Evolutionary conservation across 2,329 filamentous ascomycete species (phyloP).

Genomic region (Didymella glomerata): DNA sequence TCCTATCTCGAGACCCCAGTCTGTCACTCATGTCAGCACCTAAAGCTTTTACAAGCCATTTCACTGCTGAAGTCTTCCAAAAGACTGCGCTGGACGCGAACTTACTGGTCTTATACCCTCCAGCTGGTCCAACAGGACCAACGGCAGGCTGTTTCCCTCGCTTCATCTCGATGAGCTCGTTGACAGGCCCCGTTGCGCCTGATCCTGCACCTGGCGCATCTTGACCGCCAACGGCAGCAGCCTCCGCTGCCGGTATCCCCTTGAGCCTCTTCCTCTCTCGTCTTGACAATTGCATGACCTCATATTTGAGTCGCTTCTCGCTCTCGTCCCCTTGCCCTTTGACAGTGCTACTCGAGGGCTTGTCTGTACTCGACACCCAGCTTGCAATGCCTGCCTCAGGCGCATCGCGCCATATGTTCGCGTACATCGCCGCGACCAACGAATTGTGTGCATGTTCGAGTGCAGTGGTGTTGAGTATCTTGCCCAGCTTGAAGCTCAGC

Average conservation of each 20-base stretch:
- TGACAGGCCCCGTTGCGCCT: conserved; percentile 31
- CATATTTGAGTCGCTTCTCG: conserved; percentile 69
- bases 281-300: conserved; percentile 69
- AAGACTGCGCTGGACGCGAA: no score
- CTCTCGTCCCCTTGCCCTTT: conserved; percentile 68
- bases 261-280: conserved; percentile 68
- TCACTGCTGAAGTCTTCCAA: no score
- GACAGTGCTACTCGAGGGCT: conserved; percentile 74
- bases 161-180: conserved; percentile 51
- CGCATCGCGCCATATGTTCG: conserved; percentile 66
- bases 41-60: no score
- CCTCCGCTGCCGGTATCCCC: conserved; percentile 57
- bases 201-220: conserved; percentile 12
- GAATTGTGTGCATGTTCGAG: conserved; percentile 69
- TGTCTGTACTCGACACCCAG: conserved; percentile 76
- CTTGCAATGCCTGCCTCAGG: conserved; percentile 69
- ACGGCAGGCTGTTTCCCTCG: conserved; percentile 64
- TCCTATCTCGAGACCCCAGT: conserved; percentile 72
- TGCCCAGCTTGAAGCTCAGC: conserved; percentile 64
- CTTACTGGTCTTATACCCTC: conserved; percentile 78
- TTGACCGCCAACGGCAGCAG: conserved; percentile 12
- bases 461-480: conserved; percentile 63
- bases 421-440: conserved; percentile 66
- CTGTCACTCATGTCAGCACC: conserved; percentile 25
- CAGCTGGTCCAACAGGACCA: conserved; percentile 70